Evolutionary conservation across 768 basidiomycete genomes (phyloP).

Genomic region (Naganishia onofrii): DNA sequence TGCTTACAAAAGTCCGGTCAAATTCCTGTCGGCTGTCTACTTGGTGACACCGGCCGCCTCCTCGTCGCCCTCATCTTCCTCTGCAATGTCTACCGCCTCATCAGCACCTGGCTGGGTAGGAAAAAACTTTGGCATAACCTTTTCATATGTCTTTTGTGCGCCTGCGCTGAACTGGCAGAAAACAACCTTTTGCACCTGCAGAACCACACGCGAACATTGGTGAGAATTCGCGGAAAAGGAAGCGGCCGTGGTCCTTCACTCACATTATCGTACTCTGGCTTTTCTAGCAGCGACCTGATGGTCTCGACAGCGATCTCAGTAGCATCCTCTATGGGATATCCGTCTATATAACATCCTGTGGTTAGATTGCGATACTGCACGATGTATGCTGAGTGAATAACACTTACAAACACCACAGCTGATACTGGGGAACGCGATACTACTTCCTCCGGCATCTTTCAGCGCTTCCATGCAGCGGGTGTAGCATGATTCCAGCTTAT

Average conservation of each 20-base stretch:
- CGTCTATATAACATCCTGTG: constrained; percentile 36
- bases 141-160: constrained; percentile 42
- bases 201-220: neutral
- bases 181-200: constrained; percentile 45
- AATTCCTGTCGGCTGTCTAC: no score
- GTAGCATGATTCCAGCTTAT: constrained; percentile 47
- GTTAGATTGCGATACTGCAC: no score
- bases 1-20: no score
- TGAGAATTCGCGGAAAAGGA: neutral
- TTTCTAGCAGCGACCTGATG: constrained; percentile 39
- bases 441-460: constrained; percentile 37
- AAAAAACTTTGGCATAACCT: constrained; percentile 41
- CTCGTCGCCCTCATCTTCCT: constrained; percentile 9
- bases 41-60: no score
- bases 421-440: constrained; percentile 51
- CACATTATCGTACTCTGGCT: constrained; percentile 36
- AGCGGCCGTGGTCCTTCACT: neutral
- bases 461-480: constrained; percentile 39
- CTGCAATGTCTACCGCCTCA: constrained; percentile 1
- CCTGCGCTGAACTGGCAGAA: constrained; percentile 45
- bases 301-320: constrained; percentile 49
- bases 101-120: constrained; percentile 27
- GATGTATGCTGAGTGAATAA: no score
- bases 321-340: constrained; percentile 52
- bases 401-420: constrained; percentile 51